phyloP scores from a whole-genome alignment of 257 asterid species.

The Nicotiana attenuata region DNA sequence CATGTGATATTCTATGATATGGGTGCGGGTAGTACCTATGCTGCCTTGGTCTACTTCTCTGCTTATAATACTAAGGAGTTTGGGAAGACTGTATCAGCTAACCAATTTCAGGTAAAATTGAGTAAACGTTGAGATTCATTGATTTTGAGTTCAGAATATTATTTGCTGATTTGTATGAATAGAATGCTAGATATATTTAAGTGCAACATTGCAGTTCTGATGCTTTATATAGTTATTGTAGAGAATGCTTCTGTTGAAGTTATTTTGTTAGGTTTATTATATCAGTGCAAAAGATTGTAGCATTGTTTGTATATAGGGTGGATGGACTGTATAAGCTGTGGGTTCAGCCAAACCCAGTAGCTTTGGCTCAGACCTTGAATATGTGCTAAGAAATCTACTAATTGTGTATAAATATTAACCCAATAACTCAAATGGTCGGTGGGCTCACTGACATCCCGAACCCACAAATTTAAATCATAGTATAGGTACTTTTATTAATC shows the following conservation, averaged over 20 bases:
- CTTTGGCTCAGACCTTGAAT: too few species aligned
- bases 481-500: background rate
- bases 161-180: background rate
- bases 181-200: too few species aligned
- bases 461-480: background rate
- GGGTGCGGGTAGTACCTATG: slow-evolving; percentile 95
- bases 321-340: too few species aligned
- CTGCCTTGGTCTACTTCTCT: slow-evolving; percentile 88
- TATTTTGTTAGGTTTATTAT: background rate
- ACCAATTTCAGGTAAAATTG: slow-evolving; percentile 65
- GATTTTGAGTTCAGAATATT: background rate
- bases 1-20: slow-evolving; percentile 87
- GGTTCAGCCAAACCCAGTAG: too few species aligned
- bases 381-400: too few species aligned
- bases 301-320: too few species aligned
- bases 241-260: background rate
- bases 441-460: too few species aligned
- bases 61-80: slow-evolving; percentile 76
- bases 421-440: too few species aligned
- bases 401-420: too few species aligned
- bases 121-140: background rate
- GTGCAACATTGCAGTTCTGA: background rate
- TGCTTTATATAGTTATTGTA: background rate
- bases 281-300: background rate
- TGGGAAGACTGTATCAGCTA: slow-evolving; percentile 73